Conservation (phyloP, 768 basidiomycete genomes). For the Dacryopinax primogenitus region DNA sequence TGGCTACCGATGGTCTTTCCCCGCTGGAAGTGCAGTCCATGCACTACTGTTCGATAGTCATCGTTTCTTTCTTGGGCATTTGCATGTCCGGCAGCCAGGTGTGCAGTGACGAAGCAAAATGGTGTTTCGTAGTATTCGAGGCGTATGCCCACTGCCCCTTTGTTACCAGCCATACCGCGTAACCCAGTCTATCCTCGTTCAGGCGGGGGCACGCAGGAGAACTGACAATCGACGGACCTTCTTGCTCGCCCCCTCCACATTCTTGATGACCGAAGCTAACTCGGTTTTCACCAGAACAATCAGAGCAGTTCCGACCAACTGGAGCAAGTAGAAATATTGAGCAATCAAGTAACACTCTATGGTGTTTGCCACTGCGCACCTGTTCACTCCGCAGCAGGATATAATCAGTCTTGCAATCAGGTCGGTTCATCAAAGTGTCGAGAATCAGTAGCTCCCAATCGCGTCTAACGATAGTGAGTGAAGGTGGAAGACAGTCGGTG, state of each 20-base stretch:
- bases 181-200: conserved; percentile 29
- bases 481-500: not conserved
- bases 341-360: conserved; percentile 9
- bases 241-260: conserved; percentile 82
- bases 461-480: conserved; percentile 40
- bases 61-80: conserved; percentile 84
- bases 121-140: conserved; percentile 82
- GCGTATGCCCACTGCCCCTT: conserved; percentile 90
- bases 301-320: conserved; percentile 92
- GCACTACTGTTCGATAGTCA: conserved; percentile 78
- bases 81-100: conserved; percentile 88
- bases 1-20: conserved; percentile 83
- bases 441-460: conserved; percentile 77
- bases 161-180: conserved; percentile 87
- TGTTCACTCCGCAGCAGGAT: conserved; percentile 86
- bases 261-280: conserved; percentile 64
- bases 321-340: conserved; percentile 12
- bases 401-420: conserved; percentile 58
- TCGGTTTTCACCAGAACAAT: conserved; percentile 71
- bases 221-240: conserved; percentile 62
- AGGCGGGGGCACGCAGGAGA: not conserved
- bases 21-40: conserved; percentile 72
- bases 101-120: conserved; percentile 91
- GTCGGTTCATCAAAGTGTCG: conserved; percentile 60
- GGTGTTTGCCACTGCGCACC: conserved; percentile 32